phyloP scores from a whole-genome alignment of 2,329 filamentous ascomycete genomes.

The Xylariaceae sp. region DNA sequence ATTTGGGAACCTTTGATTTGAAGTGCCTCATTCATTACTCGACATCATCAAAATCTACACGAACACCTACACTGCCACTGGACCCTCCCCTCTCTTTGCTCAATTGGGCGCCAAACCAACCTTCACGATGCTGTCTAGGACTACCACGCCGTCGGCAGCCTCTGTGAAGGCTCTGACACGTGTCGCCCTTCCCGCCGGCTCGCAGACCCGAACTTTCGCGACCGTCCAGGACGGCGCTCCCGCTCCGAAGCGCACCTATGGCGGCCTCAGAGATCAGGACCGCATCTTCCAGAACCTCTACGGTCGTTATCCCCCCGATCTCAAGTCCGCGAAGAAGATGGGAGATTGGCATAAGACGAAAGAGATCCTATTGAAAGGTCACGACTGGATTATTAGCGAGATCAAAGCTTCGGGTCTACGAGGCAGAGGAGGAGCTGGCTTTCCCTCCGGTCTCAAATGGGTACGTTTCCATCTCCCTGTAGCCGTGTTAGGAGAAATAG shows the following conservation, averaged over 20 bases:
- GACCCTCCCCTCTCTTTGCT: conserved; percentile 42
- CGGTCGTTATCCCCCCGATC: conserved; percentile 86
- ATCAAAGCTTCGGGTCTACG: conserved; percentile 95
- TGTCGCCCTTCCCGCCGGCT: conserved; percentile 44
- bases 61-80: conserved; percentile 33
- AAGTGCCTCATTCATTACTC: conserved; percentile 42
- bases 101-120: conserved; percentile 46
- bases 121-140: conserved; percentile 52
- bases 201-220: conserved; percentile 75
- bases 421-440: conserved; percentile 95
- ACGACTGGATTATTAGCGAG: conserved; percentile 98
- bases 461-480: conserved; percentile 56
- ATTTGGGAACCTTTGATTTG: conserved; percentile 37
- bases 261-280: conserved; percentile 93
- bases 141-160: conserved; percentile 49
- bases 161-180: conserved; percentile 50
- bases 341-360: conserved; percentile 99
- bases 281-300: conserved; percentile 99
- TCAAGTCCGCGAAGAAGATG: conserved; percentile 96
- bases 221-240: conserved; percentile 79
- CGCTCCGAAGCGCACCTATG: conserved; percentile 72
- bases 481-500: neutral
- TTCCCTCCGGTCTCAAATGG: conserved; percentile 99
- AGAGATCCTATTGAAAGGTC: conserved; percentile 94
- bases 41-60: conserved; percentile 35